Evolutionary conservation across 2,329 filamentous ascomycete genomes (phyloP), one percentile per base, ranked within the genome.

Genomic region (Pleurostoma richardsiae): DNA sequence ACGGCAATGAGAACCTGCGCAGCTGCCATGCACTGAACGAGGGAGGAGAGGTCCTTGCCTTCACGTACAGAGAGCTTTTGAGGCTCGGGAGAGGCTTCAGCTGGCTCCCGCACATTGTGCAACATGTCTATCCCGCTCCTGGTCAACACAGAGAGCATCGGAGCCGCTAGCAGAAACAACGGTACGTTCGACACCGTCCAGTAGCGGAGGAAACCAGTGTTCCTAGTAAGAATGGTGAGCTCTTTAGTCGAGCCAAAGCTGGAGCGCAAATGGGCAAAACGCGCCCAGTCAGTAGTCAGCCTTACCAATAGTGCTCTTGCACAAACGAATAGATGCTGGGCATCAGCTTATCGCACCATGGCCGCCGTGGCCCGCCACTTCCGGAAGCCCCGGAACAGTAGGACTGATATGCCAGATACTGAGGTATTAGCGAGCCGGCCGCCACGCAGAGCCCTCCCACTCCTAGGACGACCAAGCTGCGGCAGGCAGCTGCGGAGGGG

Each of bases 271-370:
- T 7, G 8, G 27, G 5, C 8, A 33, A 4, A 4, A 29, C 7
- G 29, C 6, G 29, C 19, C n/a, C 11, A 31, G 8, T 6, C 10
- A 26, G 30, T 8, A 19, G 8, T 19, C 6, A 45, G 11, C 66
- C 82, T 64, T 76, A 95, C 91, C 94, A 99, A 66, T 99, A 97
- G 58, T 88, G 74, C 41, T 76, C 75, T 62, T 99, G 94, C 3
- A 97, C 92, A 73, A 87, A 97, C 0, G 82, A 77, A 67, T 95
- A 97, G 50, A 99, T 91, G 62, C 90, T 95, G 4, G 94, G 94
- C 10, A 91, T 52, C n/a, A 68, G 63, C 19, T 71, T 74, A 26
- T 66, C 61, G 63, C 94, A 99, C 94, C 94, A 99, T 4, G 82
- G 79, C 47, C 88, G 72, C 45, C 70, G 38, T 57, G 59, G 48